These are phyloP conservation scores for Coemansia guatemalensis DNA, from an alignment of 192 early-diverging fungal species.

Conservation along the genomic window DNA sequence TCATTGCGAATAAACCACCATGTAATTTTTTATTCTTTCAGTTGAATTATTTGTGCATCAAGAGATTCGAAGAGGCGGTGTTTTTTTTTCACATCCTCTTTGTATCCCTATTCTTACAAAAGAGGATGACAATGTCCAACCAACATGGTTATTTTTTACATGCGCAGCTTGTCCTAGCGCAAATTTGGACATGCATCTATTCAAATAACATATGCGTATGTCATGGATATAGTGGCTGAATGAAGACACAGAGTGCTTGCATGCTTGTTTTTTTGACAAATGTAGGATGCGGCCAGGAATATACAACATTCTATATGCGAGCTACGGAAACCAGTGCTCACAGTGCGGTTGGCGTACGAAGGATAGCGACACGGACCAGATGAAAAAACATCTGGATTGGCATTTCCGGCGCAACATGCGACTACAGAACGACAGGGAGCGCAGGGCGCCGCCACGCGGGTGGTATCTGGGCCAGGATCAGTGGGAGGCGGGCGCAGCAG, in stretches of 20 bases:
- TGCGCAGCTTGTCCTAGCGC: neutral
- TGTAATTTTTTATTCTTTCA: neutral
- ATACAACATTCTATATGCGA: slow-evolving; percentile 67
- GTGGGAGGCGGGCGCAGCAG: slow-evolving; percentile 38
- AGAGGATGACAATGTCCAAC: neutral
- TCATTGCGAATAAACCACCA: neutral
- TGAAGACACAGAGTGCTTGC: neutral
- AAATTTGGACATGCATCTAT: neutral
- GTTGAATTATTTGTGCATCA: neutral
- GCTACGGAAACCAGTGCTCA: slow-evolving; percentile 76
- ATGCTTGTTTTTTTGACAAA: slow-evolving; percentile 1
- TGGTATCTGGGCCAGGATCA: slow-evolving; percentile 75
- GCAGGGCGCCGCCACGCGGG: slow-evolving; percentile 77
- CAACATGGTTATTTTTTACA: neutral
- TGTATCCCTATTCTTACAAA: neutral
- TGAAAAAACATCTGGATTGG: slow-evolving; percentile 89
- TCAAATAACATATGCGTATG: slow-evolving; percentile 1
- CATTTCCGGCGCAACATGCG: slow-evolving; percentile 95
- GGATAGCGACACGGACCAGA: slow-evolving; percentile 65
- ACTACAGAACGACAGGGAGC: slow-evolving; percentile 73
- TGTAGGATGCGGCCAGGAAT: slow-evolving; percentile 60
- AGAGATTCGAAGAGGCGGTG: neutral
- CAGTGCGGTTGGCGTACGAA: slow-evolving; percentile 90
- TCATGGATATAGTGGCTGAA: slow-evolving; percentile 11
- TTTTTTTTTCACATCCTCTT: neutral